phyloP scores from a whole-genome alignment of 2,329 filamentous ascomycete species.

The Colletotrichum tropicicola region DNA sequence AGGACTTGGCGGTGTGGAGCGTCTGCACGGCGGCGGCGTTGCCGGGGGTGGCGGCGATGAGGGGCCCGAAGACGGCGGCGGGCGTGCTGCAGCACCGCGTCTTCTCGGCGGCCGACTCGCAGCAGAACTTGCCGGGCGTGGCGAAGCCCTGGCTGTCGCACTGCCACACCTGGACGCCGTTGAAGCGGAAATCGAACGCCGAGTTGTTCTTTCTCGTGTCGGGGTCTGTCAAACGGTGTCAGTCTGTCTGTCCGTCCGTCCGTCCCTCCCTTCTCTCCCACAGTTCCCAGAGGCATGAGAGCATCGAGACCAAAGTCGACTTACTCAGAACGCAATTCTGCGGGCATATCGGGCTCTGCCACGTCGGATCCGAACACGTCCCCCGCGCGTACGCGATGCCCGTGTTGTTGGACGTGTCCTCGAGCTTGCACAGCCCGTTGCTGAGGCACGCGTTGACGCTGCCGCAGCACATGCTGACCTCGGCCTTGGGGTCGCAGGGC shows the following conservation, averaged over 20 bases:
- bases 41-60: slow-evolving; percentile 21
- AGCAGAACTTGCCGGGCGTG: slow-evolving; percentile 26
- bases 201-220: slow-evolving; percentile 15
- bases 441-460: slow-evolving; percentile 22
- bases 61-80: slow-evolving; percentile 14
- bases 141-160: slow-evolving; percentile 18
- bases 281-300: neutral
- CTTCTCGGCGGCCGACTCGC: slow-evolving; percentile 26
- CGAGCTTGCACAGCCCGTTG: slow-evolving; percentile 26
- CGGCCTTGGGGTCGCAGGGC: slow-evolving; percentile 25
- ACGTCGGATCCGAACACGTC: slow-evolving; percentile 24
- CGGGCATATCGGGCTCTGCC: slow-evolving; percentile 26
- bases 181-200: slow-evolving; percentile 23
- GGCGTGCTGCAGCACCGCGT: slow-evolving; percentile 26
- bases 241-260: too few species aligned
- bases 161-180: slow-evolving; percentile 28
- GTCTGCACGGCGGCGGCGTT: slow-evolving; percentile 24
- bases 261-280: fast-evolving
- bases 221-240: neutral
- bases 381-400: slow-evolving; percentile 26
- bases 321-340: slow-evolving; percentile 22
- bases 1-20: neutral
- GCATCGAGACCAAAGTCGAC: neutral
- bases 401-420: slow-evolving; percentile 17
- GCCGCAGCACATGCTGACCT: slow-evolving; percentile 30